Evolutionary conservation across 164 flowering plant species (phyloP).

Genomic region (Macadamia tetraphylla): DNA sequence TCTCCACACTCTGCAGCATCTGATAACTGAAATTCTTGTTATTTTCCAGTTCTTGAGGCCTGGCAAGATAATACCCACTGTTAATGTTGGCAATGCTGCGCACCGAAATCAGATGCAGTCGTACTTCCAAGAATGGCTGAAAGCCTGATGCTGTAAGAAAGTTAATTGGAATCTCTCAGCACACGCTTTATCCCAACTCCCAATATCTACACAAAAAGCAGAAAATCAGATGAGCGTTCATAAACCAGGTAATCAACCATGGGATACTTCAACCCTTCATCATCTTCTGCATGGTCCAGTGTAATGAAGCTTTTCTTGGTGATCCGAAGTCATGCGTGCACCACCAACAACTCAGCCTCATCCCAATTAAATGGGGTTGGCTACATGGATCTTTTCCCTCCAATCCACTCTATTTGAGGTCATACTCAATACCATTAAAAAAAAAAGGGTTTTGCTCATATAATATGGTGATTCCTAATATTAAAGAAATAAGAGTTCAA

Average conservation of each 20-base stretch:
- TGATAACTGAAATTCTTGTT: background rate
- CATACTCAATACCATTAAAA: too few relatives aligned
- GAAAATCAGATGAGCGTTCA: background rate
- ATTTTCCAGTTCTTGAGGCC: slow-evolving; percentile 57
- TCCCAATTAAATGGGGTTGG: too few relatives aligned
- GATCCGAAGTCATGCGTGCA: too few relatives aligned
- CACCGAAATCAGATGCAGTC: slow-evolving; percentile 66
- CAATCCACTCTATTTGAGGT: too few relatives aligned
- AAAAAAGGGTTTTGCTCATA: too few relatives aligned
- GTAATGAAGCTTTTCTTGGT: too few relatives aligned
- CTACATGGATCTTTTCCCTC: too few relatives aligned
- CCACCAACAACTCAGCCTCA: too few relatives aligned
- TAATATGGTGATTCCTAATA: too few relatives aligned
- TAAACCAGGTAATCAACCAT: background rate
- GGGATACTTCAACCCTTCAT: background rate
- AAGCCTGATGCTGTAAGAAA: slow-evolving; percentile 3
- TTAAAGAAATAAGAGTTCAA: too few relatives aligned
- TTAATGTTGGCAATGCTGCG: slow-evolving; percentile 54
- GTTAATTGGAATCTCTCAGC: background rate
- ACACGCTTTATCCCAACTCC: background rate
- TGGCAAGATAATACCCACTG: slow-evolving; percentile 72
- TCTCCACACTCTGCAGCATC: background rate
- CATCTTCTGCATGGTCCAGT: background rate
- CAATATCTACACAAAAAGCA: background rate
- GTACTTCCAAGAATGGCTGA: slow-evolving; percentile 52